A percentile compares a stretch with the other conserved stretches of the same genome.
Conservation (phyloP, 306 rosid species). For the Pyrus betulifolia region DNA sequence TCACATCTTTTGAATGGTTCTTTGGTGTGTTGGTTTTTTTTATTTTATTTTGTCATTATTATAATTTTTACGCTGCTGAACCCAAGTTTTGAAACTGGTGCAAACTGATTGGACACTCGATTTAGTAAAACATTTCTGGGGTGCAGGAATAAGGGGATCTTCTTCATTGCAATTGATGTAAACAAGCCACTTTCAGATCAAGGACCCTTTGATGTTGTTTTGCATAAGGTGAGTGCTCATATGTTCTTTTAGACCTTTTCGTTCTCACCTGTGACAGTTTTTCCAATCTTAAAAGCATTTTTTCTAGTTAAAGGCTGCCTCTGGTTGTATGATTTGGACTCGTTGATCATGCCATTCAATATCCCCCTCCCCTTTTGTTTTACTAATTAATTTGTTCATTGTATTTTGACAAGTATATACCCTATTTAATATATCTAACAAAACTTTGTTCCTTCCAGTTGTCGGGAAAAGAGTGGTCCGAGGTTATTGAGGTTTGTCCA, state of each 20-base stretch:
- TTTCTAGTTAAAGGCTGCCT: background rate
- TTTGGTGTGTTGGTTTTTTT: background rate
- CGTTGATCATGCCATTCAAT: background rate
- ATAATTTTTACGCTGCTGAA: background rate
- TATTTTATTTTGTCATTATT: background rate
- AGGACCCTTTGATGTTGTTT: slow-evolving; percentile 85
- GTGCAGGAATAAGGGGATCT: slow-evolving; percentile 76
- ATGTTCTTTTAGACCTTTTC: slow-evolving; percentile 2
- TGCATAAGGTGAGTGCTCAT: slow-evolving; percentile 65
- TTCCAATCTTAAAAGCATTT: background rate
- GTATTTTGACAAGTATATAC: background rate
- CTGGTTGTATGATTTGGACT: background rate
- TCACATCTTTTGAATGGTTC: too few species aligned
- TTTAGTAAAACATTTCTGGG: background rate
- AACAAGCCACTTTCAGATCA: slow-evolving; percentile 66
- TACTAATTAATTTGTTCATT: background rate
- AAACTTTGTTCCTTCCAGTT: slow-evolving; percentile 43
- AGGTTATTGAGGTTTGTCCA: slow-evolving; percentile 72
- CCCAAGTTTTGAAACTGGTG: background rate
- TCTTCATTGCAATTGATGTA: slow-evolving; percentile 76
- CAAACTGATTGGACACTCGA: background rate
- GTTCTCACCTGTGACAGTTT: background rate
- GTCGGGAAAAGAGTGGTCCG: slow-evolving; percentile 80
- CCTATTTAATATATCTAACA: background rate
- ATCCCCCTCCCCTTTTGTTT: background rate